phyloP scores from a whole-genome alignment of 2,329 filamentous ascomycete genomes.

The Pseudogymnoascus sp. region DNA sequence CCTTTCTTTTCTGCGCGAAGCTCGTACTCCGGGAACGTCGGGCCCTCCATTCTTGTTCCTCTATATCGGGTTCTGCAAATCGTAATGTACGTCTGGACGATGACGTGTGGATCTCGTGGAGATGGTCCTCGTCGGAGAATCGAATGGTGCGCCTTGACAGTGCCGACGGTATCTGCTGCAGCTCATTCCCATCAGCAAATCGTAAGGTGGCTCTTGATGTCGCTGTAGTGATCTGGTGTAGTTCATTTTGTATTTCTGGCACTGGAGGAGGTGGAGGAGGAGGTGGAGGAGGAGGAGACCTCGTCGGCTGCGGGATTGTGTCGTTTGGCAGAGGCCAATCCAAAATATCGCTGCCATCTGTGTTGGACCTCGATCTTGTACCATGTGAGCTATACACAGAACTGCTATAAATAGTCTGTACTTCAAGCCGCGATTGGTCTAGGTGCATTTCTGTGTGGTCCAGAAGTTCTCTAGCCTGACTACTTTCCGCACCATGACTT shows the following conservation, averaged over 20 bases:
- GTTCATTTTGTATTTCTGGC: background rate
- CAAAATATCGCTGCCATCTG: background rate
- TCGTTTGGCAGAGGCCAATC: background rate
- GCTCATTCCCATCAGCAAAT: background rate
- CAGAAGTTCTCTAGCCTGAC: background rate
- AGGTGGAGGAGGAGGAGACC: background rate
- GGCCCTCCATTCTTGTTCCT: background rate
- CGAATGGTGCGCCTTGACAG: background rate
- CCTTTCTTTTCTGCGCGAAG: background rate
- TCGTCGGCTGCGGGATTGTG: background rate
- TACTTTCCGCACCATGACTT: background rate
- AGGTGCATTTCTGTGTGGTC: background rate
- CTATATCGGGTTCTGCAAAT: background rate
- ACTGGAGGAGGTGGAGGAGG: background rate
- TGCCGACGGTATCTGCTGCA: background rate
- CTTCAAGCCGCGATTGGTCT: background rate
- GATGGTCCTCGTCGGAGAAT: background rate
- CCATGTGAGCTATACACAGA: background rate
- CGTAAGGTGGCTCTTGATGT: background rate
- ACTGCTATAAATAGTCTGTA: background rate
- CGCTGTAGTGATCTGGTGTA: background rate
- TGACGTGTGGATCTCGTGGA: background rate
- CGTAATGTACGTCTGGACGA: background rate
- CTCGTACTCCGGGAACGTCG: background rate
- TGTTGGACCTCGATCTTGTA: background rate